These are phyloP conservation scores for Fusarium sp. DNA, from an alignment of 2,329 filamentous ascomycete genomes.

Conservation along the genomic window DNA sequence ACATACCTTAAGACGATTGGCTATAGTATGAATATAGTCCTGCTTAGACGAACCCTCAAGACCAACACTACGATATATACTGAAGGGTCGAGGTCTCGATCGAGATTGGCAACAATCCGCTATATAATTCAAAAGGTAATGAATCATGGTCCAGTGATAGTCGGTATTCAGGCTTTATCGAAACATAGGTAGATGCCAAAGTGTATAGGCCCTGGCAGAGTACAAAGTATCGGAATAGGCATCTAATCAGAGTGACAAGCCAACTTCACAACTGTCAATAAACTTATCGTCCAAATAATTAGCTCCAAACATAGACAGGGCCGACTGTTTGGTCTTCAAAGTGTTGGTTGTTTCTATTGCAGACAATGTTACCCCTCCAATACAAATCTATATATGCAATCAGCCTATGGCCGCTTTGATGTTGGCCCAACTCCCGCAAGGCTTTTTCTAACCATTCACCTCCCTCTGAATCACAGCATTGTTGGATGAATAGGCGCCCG, in stretches of 20 bases:
- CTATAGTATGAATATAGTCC: background rate
- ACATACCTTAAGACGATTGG: background rate
- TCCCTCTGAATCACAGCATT: fast-evolving
- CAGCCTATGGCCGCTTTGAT: background rate
- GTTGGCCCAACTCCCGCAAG: background rate
- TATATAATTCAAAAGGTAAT: background rate
- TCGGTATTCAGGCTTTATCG: background rate
- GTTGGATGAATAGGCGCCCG: background rate
- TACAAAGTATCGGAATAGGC: background rate
- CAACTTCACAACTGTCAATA: background rate
- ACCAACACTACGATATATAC: background rate
- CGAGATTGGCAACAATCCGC: background rate
- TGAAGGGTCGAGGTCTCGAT: background rate
- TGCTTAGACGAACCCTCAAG: no score
- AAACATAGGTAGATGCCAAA: background rate
- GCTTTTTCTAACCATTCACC: background rate
- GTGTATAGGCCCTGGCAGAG: background rate
- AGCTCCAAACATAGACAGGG: background rate
- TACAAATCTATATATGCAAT: background rate
- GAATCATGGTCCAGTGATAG: background rate
- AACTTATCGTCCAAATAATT: background rate
- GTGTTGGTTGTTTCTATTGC: background rate
- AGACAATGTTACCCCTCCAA: background rate
- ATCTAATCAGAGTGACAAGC: background rate
- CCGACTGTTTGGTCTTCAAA: background rate